Conservation (phyloP, 805 yeast species). For the Tetrapisispora nanseiensis region DNA sequence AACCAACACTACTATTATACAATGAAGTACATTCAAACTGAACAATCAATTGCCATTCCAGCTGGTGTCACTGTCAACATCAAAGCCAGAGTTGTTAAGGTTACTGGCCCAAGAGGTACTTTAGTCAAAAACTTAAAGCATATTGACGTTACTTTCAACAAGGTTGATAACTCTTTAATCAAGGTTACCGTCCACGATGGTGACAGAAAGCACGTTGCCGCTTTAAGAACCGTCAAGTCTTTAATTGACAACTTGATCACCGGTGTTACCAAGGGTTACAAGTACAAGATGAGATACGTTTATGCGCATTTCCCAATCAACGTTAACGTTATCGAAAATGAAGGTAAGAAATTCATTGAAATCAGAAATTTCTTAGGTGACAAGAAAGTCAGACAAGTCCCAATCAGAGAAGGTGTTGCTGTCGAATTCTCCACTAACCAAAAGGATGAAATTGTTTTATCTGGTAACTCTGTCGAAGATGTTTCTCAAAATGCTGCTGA, state of each 20-base stretch:
- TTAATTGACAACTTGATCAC: slow-evolving; percentile 86
- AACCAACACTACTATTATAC: neutral
- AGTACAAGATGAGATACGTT: slow-evolving; percentile 99
- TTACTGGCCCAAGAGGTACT: slow-evolving; percentile 96
- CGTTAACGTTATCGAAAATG: slow-evolving; percentile 80
- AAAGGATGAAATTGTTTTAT: slow-evolving; percentile 89
- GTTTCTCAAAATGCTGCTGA: slow-evolving; percentile 99
- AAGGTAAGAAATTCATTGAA: slow-evolving; percentile 69
- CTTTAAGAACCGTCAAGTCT: slow-evolving; percentile 97
- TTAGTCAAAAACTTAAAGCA: slow-evolving; percentile 86
- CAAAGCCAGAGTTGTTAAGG: slow-evolving; percentile 84
- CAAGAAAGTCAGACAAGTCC: slow-evolving; percentile 87
- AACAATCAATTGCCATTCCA: slow-evolving; percentile 76
- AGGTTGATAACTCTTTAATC: slow-evolving; percentile 50
- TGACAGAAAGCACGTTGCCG: slow-evolving; percentile 99
- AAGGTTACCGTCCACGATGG: slow-evolving; percentile 94
- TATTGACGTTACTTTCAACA: slow-evolving; percentile 86
- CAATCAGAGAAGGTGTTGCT: slow-evolving; percentile 81
- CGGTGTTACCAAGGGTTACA: slow-evolving; percentile 99
- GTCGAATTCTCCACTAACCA: slow-evolving; percentile 71
- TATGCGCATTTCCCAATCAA: slow-evolving; percentile 99
- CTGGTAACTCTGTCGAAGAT: slow-evolving; percentile 58
- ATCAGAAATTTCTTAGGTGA: slow-evolving; percentile 99
- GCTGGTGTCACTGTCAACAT: slow-evolving; percentile 87
- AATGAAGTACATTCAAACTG: slow-evolving; percentile 84